Percentiles rank a stretch among this genome's conserved stretches.
These are phyloP conservation scores for Leccinum colubrinum DNA, from an alignment of 1,284 basidiomycete genomes.

Conservation along the genomic window DNA sequence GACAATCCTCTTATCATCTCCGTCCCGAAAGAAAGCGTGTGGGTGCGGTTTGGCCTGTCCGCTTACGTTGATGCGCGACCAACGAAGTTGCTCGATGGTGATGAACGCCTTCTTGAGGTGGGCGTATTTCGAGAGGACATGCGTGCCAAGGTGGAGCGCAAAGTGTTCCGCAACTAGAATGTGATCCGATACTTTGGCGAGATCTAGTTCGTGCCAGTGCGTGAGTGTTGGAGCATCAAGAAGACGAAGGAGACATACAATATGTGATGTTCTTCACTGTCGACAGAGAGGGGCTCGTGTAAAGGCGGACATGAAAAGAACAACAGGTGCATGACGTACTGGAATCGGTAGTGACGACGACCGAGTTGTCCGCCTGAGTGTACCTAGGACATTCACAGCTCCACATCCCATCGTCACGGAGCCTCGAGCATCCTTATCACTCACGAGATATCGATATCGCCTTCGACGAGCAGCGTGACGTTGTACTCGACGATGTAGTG, in stretches of 20 bases:
- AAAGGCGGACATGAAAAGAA: background rate
- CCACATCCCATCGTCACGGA: background rate
- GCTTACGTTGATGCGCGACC: slow-evolving; percentile 74
- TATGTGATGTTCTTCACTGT: slow-evolving; percentile 93
- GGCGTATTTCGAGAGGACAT: slow-evolving; percentile 82
- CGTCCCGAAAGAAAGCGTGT: slow-evolving; percentile 87
- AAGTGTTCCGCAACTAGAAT: slow-evolving; percentile 84
- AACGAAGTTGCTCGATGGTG: slow-evolving; percentile 80
- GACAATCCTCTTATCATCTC: slow-evolving; percentile 82
- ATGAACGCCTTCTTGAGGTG: slow-evolving; percentile 79
- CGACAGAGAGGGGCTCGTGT: background rate
- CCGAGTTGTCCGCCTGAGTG: slow-evolving; percentile 81
- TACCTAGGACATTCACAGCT: slow-evolving; percentile 46
- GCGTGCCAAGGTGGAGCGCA: slow-evolving; percentile 82
- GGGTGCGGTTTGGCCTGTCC: slow-evolving; percentile 56
- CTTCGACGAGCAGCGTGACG: slow-evolving; percentile 77
- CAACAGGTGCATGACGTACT: slow-evolving; percentile 45
- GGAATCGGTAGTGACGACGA: slow-evolving; percentile 87
- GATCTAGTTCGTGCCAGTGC: slow-evolving; percentile 45
- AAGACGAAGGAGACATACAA: slow-evolving; percentile 45
- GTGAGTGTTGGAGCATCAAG: background rate
- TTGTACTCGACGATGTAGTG: slow-evolving; percentile 82
- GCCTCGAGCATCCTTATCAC: slow-evolving; percentile 8
- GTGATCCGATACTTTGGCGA: slow-evolving; percentile 86
- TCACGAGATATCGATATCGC: slow-evolving; percentile 71